These are phyloP conservation scores for Lactarius akahatsu DNA, from an alignment of 768 basidiomycete genomes.

Conservation along the genomic window DNA sequence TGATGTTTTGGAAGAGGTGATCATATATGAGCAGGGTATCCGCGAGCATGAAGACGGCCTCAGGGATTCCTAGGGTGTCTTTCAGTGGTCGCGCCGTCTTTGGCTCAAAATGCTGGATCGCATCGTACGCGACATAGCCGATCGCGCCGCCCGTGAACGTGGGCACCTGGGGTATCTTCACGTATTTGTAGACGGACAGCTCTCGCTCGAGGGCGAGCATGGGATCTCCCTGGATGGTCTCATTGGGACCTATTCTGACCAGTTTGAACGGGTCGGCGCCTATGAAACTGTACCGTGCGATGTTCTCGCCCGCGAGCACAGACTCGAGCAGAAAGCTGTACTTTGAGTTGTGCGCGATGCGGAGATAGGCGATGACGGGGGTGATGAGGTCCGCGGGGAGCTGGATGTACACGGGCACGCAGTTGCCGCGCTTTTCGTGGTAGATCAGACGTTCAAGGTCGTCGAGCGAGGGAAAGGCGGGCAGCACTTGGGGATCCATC, in stretches of 20 bases:
- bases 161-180: conserved; percentile 87
- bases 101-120: conserved; percentile 95
- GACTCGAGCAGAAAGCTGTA: conserved; percentile 96
- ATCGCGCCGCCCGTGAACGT: conserved; percentile 98
- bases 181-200: conserved; percentile 81
- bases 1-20: conserved; percentile 92
- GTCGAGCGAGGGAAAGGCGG: conserved; percentile 69
- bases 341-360: conserved; percentile 87
- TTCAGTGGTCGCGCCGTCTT: conserved; percentile 73
- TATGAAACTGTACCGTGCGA: conserved; percentile 94
- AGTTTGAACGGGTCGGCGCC: conserved; percentile 96
- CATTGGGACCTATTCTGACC: conserved; percentile 81
- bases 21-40: conserved; percentile 97
- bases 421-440: conserved; percentile 83
- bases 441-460: conserved; percentile 74
- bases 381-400: conserved; percentile 95
- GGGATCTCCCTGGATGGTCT: conserved; percentile 86
- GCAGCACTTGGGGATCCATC: conserved; percentile 43
- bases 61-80: conserved; percentile 88
- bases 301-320: conserved; percentile 83
- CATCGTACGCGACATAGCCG: conserved; percentile 96
- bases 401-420: conserved; percentile 88
- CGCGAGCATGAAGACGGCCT: conserved; percentile 94
- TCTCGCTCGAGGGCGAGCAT: conserved; percentile 81
- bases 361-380: conserved; percentile 94